Percentiles rank a stretch among this genome's conserved stretches.
Conservation (phyloP, 2,329 filamentous ascomycete genomes). For the Trichophyton mentagrophytes region DNA sequence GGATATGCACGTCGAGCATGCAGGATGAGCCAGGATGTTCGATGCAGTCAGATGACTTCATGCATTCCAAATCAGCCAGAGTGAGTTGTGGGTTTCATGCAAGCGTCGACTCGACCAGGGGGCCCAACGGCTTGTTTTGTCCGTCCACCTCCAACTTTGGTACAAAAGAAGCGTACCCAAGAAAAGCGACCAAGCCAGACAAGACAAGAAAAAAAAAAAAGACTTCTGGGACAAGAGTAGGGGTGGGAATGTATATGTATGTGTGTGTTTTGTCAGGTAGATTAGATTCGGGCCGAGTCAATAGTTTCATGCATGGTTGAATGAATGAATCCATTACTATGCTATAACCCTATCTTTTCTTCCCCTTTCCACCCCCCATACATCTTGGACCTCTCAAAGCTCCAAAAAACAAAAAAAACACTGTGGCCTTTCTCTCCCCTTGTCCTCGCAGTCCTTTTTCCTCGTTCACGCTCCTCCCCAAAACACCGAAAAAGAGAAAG, state of each 20-base stretch:
- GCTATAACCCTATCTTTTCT: not conserved
- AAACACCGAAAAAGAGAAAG: not conserved
- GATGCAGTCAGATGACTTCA: conserved; percentile 4
- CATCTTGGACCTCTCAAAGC: not conserved
- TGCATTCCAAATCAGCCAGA: not conserved
- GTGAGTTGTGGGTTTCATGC: not conserved
- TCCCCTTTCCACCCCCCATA: not conserved
- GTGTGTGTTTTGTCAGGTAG: not conserved
- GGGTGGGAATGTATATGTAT: too few species aligned
- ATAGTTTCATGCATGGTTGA: conserved; percentile 3
- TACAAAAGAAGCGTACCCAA: not conserved
- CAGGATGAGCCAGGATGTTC: not conserved
- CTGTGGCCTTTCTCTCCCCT: not conserved
- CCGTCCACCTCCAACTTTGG: not conserved
- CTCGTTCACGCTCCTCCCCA: not conserved
- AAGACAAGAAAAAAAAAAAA: too few species aligned
- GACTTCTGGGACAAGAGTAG: not conserved
- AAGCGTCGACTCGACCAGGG: not conserved
- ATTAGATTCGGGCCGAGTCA: conserved; percentile 3
- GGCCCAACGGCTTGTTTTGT: not conserved
- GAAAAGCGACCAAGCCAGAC: not conserved
- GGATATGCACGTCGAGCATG: not conserved
- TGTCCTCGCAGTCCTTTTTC: not conserved
- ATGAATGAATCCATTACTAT: not conserved
- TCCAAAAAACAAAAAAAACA: not conserved